Conservation (phyloP, 768 basidiomycete species). For the Pluteus cervinus region DNA sequence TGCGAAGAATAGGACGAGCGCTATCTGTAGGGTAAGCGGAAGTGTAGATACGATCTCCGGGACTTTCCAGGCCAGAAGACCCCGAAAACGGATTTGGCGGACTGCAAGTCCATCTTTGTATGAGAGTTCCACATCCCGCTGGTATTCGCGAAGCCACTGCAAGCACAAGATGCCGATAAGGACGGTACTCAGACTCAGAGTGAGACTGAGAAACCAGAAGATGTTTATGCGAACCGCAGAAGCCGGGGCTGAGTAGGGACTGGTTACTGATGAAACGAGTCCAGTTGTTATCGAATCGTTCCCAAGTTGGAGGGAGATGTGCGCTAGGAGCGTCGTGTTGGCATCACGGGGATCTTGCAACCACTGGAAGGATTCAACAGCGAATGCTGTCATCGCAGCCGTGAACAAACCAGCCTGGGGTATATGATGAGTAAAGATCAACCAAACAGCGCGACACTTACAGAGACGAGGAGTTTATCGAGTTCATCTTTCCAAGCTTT, state of each 20-base stretch:
- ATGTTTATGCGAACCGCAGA: slow-evolving; percentile 10
- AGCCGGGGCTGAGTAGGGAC: slow-evolving; percentile 3
- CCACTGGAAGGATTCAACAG: slow-evolving; percentile 15
- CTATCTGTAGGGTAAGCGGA: slow-evolving; percentile 22
- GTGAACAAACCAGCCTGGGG: slow-evolving; percentile 22
- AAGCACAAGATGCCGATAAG: slow-evolving; percentile 15
- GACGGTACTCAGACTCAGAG: slow-evolving; percentile 13
- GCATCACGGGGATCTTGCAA: too few relatives aligned
- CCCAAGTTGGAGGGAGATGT: too few relatives aligned
- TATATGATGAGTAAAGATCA: not conserved
- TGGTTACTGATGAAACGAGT: not conserved
- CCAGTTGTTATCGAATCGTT: too few relatives aligned
- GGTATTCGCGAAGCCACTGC: slow-evolving; percentile 19
- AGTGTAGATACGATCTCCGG: slow-evolving; percentile 20
- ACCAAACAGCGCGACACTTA: not conserved
- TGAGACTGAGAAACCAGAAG: slow-evolving; percentile 15
- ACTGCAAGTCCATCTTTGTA: slow-evolving; percentile 13
- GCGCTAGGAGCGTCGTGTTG: too few relatives aligned
- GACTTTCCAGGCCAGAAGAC: slow-evolving; percentile 21
- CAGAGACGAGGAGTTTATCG: slow-evolving; percentile 5
- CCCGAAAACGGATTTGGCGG: slow-evolving; percentile 23
- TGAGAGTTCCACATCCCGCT: slow-evolving; percentile 9
- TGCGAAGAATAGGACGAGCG: slow-evolving; percentile 23
- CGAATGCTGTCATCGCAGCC: slow-evolving; percentile 19
- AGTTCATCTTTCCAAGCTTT: slow-evolving; percentile 6